phyloP scores from a whole-genome alignment of 768 basidiomycete species.

The Hygrocybe punicea region DNA sequence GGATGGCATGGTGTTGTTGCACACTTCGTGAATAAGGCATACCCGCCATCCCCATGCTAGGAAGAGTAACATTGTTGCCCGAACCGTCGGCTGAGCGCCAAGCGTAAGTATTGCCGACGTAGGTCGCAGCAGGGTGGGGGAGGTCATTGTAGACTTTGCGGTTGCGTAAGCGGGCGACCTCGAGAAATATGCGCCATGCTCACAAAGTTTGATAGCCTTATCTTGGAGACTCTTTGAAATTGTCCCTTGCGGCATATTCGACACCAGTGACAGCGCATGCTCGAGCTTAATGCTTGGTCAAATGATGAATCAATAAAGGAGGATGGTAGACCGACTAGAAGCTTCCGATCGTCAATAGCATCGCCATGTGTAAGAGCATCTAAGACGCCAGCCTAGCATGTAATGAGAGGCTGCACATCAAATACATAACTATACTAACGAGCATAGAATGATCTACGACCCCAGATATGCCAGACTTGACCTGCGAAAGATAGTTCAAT shows the following conservation, averaged over 20 bases:
- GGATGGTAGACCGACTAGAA: slow-evolving; percentile 50
- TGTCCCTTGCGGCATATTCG: slow-evolving; percentile 51
- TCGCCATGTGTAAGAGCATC: slow-evolving; percentile 59
- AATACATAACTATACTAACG: slow-evolving; percentile 31
- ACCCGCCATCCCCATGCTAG: slow-evolving; percentile 74
- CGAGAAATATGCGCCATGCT: slow-evolving; percentile 21
- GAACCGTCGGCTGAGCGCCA: slow-evolving; percentile 78
- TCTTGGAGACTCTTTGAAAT: slow-evolving; percentile 38
- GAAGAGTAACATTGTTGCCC: slow-evolving; percentile 65
- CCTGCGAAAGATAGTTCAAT: slow-evolving; percentile 26
- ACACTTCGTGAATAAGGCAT: slow-evolving; percentile 83
- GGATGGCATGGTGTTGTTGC: slow-evolving; percentile 62
- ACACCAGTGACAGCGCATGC: slow-evolving; percentile 60
- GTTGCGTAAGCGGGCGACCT: neutral
- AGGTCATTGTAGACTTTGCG: slow-evolving; percentile 75
- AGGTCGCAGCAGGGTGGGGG: slow-evolving; percentile 71
- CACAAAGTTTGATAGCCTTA: slow-evolving; percentile 55
- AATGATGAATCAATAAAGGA: neutral
- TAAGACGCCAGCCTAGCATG: slow-evolving; percentile 51
- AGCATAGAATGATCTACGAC: slow-evolving; percentile 39
- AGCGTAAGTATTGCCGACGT: slow-evolving; percentile 56
- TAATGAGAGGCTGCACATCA: neutral
- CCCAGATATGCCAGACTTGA: slow-evolving; percentile 43
- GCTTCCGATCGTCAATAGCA: slow-evolving; percentile 72
- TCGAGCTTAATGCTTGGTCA: slow-evolving; percentile 52